phyloP scores from a whole-genome alignment of 306 rosid species.

The Notholithocarpus densiflorus region DNA sequence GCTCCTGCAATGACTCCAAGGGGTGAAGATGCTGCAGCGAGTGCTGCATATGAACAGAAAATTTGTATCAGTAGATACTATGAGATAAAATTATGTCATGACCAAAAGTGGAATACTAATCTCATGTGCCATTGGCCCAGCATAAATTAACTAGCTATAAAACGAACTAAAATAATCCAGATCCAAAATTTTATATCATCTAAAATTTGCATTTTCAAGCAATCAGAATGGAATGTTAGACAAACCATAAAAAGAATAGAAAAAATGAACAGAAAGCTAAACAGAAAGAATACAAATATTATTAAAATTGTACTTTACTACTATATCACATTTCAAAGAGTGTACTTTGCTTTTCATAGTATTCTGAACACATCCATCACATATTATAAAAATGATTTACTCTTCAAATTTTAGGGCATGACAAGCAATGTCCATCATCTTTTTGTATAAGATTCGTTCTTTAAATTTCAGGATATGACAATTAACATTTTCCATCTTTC shows the following conservation, averaged over 20 bases:
- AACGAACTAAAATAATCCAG: neutral
- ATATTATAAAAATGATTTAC: neutral
- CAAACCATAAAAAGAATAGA: neutral
- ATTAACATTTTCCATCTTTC: neutral
- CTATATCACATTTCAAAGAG: neutral
- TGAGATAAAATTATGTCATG: neutral
- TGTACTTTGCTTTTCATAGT: neutral
- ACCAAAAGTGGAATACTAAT: slow-evolving; percentile 7
- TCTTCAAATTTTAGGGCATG: neutral
- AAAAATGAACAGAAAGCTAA: slow-evolving; percentile 1
- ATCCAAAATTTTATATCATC: neutral
- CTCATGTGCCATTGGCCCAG: neutral
- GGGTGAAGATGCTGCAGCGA: slow-evolving; percentile 97
- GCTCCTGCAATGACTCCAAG: slow-evolving; percentile 97
- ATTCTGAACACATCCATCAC: neutral
- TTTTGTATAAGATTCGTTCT: neutral
- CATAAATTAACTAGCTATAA: neutral
- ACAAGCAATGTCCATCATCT: neutral
- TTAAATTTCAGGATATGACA: neutral
- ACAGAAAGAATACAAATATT: neutral
- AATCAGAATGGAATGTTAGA: neutral
- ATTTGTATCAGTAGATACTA: slow-evolving; percentile 1
- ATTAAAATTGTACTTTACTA: neutral
- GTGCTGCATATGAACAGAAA: slow-evolving; percentile 53
- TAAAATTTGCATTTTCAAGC: neutral